Base-by-base conservation (phyloP, 345 rosid species). In the Lumnitzera littorea region DNA sequence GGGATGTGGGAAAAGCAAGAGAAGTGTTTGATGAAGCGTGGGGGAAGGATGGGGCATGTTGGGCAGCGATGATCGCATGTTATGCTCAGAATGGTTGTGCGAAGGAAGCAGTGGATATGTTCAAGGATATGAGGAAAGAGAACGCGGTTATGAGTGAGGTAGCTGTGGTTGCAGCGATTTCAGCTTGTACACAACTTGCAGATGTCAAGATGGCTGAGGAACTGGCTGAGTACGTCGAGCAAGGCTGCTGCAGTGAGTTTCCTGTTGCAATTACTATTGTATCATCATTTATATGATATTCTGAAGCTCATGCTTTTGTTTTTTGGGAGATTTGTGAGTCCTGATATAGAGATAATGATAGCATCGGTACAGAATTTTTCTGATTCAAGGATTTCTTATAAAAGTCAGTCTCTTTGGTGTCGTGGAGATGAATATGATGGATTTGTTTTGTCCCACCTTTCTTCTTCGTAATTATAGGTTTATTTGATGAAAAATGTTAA, bases 61-160 rank as follows among this genome's bases (percentile, higher is more conserved):
- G 76, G 73, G 82, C 86, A 13, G 85, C 86, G n/a, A 71, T 85
- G 78, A 53, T 78, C 57, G 71, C 79, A 50, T 77, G 80, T 53
- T 78, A 76, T 71, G 84, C 84, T 0, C 81, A 79, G 54, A 80
- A 75, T 58, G 88, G 88, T 10, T 46, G 27, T 52, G 76, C 77
- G 13, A 48, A 67, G 59, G 82, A 74, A 60, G 70, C 82, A 46
- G 61, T 69, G n/a, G 68, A 77, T 31, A 56, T 80, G 71, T 64
- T 72, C 48, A 36, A 50, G 54, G 68, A 23, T 57, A 76, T 76
- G 75, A 62, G 61, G 48, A 56, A 72, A 55, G 41, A 12, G 24
- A 64, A 58, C 23, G 51, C 74, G 17, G 58, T 49, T 48, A 51
- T 71, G 15, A 82, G 69, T 56, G 79, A 69, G 64, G 81, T 80